Evolutionary conservation across 805 yeast species (phyloP).

Genomic region (Pichia membranifaciens): DNA sequence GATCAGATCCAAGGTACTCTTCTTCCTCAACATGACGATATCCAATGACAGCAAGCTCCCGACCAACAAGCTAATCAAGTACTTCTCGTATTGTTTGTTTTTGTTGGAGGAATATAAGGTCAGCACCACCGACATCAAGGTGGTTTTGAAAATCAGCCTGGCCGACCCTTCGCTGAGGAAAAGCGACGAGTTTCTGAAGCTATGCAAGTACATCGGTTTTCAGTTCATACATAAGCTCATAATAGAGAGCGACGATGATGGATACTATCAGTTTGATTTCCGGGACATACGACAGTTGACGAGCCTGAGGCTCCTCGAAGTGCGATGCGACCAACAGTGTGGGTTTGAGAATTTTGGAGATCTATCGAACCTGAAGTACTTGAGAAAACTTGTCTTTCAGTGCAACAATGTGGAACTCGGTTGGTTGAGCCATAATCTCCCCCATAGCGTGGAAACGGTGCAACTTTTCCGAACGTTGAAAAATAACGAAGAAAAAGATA

Average conservation of each 20-base stretch:
- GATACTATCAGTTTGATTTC: not conserved
- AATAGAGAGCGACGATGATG: conserved; percentile 1
- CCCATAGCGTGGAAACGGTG: not conserved
- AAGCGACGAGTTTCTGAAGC: not conserved
- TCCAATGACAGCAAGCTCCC: not conserved
- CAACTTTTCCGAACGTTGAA: not conserved
- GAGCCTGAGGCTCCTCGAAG: not conserved
- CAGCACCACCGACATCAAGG: not conserved
- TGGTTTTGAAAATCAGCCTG: not conserved
- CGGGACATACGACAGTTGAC: not conserved
- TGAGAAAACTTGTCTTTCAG: not conserved
- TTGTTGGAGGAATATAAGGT: not conserved
- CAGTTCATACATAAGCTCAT: not conserved
- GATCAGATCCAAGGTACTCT: not conserved
- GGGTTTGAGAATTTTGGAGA: not conserved
- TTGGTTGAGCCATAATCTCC: conserved; percentile 1
- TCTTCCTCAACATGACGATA: not conserved
- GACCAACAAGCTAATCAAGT: not conserved
- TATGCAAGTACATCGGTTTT: not conserved
- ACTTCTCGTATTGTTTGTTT: not conserved
- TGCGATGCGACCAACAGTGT: not conserved
- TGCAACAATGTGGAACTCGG: not conserved
- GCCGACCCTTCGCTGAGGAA: not conserved
- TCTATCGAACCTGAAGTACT: not conserved
- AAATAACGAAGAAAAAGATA: not conserved